These are phyloP conservation scores for Mycena amicta DNA, from an alignment of 768 basidiomycete species.

Conservation along the genomic window DNA sequence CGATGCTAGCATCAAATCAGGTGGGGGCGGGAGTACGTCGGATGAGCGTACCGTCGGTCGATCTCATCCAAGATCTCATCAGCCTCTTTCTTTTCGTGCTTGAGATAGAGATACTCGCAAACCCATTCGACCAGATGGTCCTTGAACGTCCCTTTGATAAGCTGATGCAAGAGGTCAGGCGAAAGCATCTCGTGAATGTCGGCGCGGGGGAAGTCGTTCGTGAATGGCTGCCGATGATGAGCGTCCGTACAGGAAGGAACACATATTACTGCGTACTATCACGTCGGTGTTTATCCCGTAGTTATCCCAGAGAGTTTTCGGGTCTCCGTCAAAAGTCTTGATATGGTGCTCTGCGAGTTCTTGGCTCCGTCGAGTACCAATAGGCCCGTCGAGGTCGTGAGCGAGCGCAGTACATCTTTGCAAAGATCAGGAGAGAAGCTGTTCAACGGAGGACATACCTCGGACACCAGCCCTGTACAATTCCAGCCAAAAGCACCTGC, in stretches of 20 bases:
- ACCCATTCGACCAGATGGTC: constrained; percentile 37
- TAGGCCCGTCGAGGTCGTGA: constrained; percentile 6
- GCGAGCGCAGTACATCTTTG: constrained; percentile 13
- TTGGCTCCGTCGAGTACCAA: constrained; percentile 1
- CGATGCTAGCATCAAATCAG: constrained; percentile 19
- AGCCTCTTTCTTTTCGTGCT: constrained; percentile 13
- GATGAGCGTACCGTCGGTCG: constrained; percentile 30
- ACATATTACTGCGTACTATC: constrained; percentile 16
- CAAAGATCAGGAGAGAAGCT: too few relatives aligned
- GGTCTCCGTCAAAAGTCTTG: not conserved
- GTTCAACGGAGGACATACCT: too few relatives aligned
- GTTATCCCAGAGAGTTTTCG: constrained; percentile 17
- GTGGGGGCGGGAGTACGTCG: not conserved
- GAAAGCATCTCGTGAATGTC: constrained; percentile 33
- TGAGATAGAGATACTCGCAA: constrained; percentile 23
- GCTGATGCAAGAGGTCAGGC: constrained; percentile 33
- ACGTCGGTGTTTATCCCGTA: constrained; percentile 23
- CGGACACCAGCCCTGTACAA: too few relatives aligned
- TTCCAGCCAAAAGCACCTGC: too few relatives aligned
- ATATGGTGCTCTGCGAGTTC: constrained; percentile 8
- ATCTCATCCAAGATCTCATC: constrained; percentile 36
- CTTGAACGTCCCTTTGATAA: constrained; percentile 31
- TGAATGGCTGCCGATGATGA: constrained; percentile 24
- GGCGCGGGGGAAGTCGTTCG: constrained; percentile 26
- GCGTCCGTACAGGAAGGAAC: not conserved